Evolutionary conservation across 495 filamentous ascomycete genomes (phyloP).

Genomic region (Podospora australis): DNA sequence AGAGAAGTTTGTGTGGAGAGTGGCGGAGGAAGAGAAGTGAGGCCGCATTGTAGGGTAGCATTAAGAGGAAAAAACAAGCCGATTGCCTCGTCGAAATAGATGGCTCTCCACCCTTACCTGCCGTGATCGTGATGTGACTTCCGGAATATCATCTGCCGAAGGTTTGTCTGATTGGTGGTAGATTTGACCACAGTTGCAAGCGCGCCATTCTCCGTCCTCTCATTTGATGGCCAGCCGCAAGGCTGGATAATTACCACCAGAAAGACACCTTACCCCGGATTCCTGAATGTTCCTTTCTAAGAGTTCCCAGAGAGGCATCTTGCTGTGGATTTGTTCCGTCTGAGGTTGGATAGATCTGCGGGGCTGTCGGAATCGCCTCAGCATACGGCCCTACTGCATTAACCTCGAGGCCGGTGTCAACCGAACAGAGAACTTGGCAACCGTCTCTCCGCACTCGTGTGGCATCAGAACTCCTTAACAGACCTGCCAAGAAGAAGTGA

Average conservation of each 20-base stretch:
- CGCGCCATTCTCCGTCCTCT: conserved; percentile 2
- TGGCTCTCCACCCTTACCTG: not conserved
- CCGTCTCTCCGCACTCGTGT: conserved; percentile 1
- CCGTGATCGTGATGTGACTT: not conserved
- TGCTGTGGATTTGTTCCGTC: conserved; percentile 10
- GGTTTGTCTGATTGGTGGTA: conserved; percentile 10
- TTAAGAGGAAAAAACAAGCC: no score
- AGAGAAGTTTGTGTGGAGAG: conserved; percentile 46
- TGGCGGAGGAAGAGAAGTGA: conserved; percentile 20
- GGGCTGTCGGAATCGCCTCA: not conserved
- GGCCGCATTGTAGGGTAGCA: not conserved
- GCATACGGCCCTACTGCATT: not conserved
- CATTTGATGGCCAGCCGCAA: not conserved
- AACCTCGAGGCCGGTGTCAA: not conserved
- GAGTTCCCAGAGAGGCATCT: not conserved
- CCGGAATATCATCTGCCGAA: conserved; percentile 9
- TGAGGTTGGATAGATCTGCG: conserved; percentile 17
- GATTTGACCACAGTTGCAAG: not conserved
- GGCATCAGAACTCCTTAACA: not conserved
- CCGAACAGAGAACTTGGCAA: not conserved
- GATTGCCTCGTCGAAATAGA: not conserved
- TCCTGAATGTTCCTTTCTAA: not conserved
- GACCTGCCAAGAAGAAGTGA: not conserved
- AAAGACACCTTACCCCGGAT: no score
- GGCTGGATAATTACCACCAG: not conserved